Percentiles rank a stretch among this genome's conserved stretches.
Evolutionary conservation across 768 basidiomycete genomes (phyloP).

Genomic region (Nidularia sp.): DNA sequence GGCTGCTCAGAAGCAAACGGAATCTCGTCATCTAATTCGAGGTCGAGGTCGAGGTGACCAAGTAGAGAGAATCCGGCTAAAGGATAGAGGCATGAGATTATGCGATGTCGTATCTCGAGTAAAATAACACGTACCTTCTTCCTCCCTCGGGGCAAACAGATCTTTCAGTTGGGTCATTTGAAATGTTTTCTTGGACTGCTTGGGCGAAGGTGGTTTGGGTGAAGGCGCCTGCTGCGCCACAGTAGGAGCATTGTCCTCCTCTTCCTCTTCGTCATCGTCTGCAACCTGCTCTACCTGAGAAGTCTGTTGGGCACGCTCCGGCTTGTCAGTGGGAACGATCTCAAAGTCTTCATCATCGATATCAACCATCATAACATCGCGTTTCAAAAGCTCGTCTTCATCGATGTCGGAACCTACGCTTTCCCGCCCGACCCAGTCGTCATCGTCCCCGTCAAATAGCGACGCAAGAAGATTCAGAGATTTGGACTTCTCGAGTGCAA

Average conservation of each 20-base stretch:
- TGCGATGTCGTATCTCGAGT: neutral
- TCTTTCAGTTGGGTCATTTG: conserved; percentile 52
- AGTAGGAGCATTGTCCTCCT: conserved; percentile 2
- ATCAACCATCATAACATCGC: conserved; percentile 9
- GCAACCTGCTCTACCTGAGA: conserved; percentile 1
- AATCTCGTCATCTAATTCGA: conserved; percentile 62
- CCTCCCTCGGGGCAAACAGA: conserved; percentile 67
- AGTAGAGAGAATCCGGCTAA: conserved; percentile 73
- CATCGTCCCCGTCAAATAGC: conserved; percentile 44
- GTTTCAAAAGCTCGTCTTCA: conserved; percentile 26
- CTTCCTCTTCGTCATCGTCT: conserved; percentile 7
- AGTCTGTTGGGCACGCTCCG: conserved; percentile 7
- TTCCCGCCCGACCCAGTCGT: conserved; percentile 60
- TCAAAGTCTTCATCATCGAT: conserved; percentile 27
- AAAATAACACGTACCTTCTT: conserved; percentile 44
- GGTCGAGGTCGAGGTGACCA: conserved; percentile 68
- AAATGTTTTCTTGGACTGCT: conserved; percentile 4
- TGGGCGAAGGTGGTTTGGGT: neutral
- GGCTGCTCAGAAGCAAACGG: conserved; percentile 18
- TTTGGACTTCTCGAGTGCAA: conserved; percentile 39
- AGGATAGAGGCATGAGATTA: neutral
- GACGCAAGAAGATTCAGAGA: conserved; percentile 45
- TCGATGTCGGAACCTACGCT: conserved; percentile 56
- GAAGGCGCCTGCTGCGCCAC: neutral
- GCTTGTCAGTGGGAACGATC: conserved; percentile 24